phyloP scores from a whole-genome alignment of 495 filamentous ascomycete genomes.

The Neohortaea acidophila region DNA sequence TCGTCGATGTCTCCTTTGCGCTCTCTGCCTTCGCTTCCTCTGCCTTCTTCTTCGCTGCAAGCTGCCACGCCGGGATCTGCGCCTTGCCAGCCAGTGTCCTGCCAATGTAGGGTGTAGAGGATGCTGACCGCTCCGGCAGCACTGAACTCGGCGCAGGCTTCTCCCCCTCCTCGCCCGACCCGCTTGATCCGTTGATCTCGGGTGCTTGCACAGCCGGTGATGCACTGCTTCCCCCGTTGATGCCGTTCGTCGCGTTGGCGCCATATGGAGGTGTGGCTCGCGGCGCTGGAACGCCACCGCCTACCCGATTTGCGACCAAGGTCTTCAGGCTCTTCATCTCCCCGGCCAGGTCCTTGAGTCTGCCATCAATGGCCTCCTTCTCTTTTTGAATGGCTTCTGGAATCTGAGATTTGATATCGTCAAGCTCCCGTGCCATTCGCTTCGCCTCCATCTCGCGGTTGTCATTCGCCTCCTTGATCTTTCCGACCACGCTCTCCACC shows the following conservation, averaged over 20 bases:
- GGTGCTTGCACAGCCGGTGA: conserved; percentile 5
- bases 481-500: conserved; percentile 64
- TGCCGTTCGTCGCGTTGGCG: conserved; percentile 1
- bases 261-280: not conserved
- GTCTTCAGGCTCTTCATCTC: conserved; percentile 90
- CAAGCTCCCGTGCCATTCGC: conserved; percentile 72
- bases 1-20: no score
- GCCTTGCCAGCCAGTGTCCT: conserved; percentile 32
- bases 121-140: conserved; percentile 24
- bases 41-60: conserved; percentile 50
- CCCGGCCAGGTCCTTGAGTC: conserved; percentile 67
- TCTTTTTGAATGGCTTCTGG: conserved; percentile 77
- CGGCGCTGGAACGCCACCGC: no score
- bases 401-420: conserved; percentile 63
- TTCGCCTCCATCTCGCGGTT: conserved; percentile 74
- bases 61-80: conserved; percentile 81
- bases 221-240: not conserved
- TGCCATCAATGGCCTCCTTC: conserved; percentile 64
- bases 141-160: conserved; percentile 3
- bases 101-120: conserved; percentile 21
- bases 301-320: conserved; percentile 63
- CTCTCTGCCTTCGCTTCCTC: conserved; percentile 20
- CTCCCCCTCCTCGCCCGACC: conserved; percentile 1
- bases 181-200: conserved; percentile 5
- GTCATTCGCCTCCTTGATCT: conserved; percentile 62